Base-by-base conservation (phyloP, 2,329 filamentous ascomycete species). In the Chaetomiaceae sp. region DNA sequence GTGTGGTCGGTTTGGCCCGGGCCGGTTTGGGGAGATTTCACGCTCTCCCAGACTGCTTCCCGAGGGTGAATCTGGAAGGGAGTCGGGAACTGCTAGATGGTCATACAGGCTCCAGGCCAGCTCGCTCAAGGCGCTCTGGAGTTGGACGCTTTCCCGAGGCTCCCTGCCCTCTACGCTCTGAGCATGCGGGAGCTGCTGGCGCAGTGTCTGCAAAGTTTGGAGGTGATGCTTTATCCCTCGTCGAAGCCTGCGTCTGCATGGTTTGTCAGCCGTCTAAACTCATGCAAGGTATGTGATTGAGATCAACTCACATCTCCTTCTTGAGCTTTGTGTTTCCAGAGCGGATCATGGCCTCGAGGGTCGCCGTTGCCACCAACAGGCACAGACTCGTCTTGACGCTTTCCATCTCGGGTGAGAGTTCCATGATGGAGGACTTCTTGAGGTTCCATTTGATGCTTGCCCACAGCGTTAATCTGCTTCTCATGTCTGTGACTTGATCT, bases 51-150 rank as follows among this genome's bases (percentile, higher is more conserved):
- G 25, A 6, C 2, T 17, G 20, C 1, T 6, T 2, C 6, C 9
- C 6, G 33, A 25, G 1, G 38, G 12, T 3, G 44, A 48, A 5
- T 17, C 15, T 11, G 6, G 3, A 11, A 17, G 25, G 7, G 31
- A 12, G 6, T 23, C 23, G 12, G 51, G 51, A 29, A 38, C 31
- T 4, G 12, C 22, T 29, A 17, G 23, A 6, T 31, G 12, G 4
- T 31, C 8, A 15, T 37, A 48, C 29, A 53, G 33, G n/a, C 51
- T 48, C 17, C 23, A 9, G 5, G 22, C 51, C 0, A 53, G 45
- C 14, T 48, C 31, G 2, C 23, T 17, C 38, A 53, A 38, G 8
- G 38, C 1, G 3, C 31, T 19, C 6, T 31, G 47, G 4, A 31
- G n/a, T 6, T 3, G 14, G 9, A 17, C 1, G 37, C 15, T 7